A percentile compares a stretch with the other conserved stretches of the same genome.
These are phyloP conservation scores for Monilinia polystroma DNA, from an alignment of 2,329 filamentous ascomycete genomes.

Conservation along the genomic window DNA sequence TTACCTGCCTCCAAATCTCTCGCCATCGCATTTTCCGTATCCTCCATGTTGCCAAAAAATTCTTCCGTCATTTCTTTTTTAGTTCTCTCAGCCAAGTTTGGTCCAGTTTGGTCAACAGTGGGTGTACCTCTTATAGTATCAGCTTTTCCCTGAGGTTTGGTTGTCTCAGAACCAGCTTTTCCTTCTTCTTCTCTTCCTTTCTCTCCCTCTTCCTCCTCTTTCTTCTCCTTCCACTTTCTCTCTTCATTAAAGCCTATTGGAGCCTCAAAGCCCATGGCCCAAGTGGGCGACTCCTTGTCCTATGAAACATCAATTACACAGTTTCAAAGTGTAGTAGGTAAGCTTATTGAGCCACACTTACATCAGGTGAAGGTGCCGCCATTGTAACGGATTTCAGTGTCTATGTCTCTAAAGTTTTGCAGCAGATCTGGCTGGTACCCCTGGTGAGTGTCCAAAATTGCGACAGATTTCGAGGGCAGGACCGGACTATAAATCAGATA, in stretches of 20 bases:
- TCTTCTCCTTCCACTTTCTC: no score
- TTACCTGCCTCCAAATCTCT: neutral
- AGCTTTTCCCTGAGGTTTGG: neutral
- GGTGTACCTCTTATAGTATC: conserved; percentile 15
- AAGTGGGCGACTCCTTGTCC: neutral
- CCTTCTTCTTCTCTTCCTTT: neutral
- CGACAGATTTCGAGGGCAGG: neutral
- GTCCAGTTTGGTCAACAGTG: conserved; percentile 1
- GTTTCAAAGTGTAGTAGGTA: neutral
- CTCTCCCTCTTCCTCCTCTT: no score
- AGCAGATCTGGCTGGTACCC: neutral
- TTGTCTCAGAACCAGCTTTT: no score
- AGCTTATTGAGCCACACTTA: neutral
- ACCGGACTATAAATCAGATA: neutral
- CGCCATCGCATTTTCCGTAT: neutral
- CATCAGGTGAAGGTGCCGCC: neutral
- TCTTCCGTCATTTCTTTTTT: conserved; percentile 1
- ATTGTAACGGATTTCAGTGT: neutral
- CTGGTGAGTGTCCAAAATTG: neutral
- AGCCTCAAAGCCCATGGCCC: neutral
- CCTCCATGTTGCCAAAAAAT: neutral
- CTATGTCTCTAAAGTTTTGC: neutral
- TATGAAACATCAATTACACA: neutral
- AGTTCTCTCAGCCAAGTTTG: neutral
- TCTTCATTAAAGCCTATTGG: neutral